Base-by-base conservation (phyloP, 257 asterid species). In the Salvia miltiorrhiza region DNA sequence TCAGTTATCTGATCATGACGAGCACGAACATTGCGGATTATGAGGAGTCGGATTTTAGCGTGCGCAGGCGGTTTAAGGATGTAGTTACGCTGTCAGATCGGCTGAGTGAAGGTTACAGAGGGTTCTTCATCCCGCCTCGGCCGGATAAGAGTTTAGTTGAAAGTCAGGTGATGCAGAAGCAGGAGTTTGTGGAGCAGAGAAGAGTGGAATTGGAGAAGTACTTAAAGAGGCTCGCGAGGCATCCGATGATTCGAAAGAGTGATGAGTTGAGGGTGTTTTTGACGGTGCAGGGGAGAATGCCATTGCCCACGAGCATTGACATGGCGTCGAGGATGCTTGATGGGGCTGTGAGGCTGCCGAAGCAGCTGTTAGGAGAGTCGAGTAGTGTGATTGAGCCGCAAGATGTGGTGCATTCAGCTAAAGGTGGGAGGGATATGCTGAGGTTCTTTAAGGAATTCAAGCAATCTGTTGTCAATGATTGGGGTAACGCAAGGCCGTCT, bases 161-260 rank as follows among this genome's bases (percentile, higher is more conserved):
- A 76, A 83, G 97, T 67, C 99, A 94, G 80, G 96, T 94, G 48
- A 94, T 91, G 99, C 96, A 94, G 78, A 91, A 91, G 83, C 97
- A 89, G 77, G 99, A 94, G 0, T 91, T 94, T 73, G 93, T 92
- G 73, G 99, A 91, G 85, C 99, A 91, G 87, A 84, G 99, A 85
- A 87, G 97, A 65, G 80, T 80, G 63, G 93, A 87, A 47, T 53
- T 94, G 86, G 98, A 94, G 86, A 89, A 85, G 84, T 94, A 87
- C 81, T 71, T 94, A 81, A 81, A 83, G 72, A 72, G 96, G 78
- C 87, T 94, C 19, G 90, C 97, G 0, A 71, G 21, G 71, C 99
- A 94, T 81, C 97, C 97, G 3, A 72, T 86, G 76, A 73, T 94
- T 32, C 84, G 63, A 82, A 92, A 85, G 79, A 86, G 97, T 56